A percentile compares a stretch with the other conserved stretches of the same genome.
Evolutionary conservation across 805 yeast species (phyloP).

Genomic region (Starmerella powellii): DNA sequence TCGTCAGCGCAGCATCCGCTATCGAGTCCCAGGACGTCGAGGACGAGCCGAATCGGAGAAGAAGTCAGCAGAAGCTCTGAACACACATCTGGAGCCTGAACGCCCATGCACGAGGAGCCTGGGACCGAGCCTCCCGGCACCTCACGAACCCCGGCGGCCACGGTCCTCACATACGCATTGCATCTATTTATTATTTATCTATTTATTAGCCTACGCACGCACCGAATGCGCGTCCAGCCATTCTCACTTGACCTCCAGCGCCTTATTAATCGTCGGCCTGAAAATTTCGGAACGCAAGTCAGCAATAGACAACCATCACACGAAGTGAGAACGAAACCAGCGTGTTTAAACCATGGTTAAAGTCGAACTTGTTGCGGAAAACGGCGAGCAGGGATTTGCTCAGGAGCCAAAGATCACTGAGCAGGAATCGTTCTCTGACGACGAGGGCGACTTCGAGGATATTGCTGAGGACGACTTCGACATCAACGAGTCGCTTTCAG

Average conservation of each 20-base stretch:
- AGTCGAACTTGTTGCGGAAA: slow-evolving; percentile 61
- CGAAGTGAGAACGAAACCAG: not conserved
- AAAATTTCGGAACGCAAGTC: not conserved
- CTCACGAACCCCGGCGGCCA: too few relatives aligned
- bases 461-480: slow-evolving; percentile 52
- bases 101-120: too few relatives aligned
- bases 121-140: too few relatives aligned
- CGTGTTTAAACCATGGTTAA: slow-evolving; percentile 45
- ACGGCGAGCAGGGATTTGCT: slow-evolving; percentile 28
- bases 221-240: too few relatives aligned
- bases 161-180: too few relatives aligned
- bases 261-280: not conserved
- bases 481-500: slow-evolving; percentile 70
- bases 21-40: not conserved
- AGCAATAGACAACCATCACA: not conserved
- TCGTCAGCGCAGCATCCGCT: not conserved
- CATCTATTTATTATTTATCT: not conserved
- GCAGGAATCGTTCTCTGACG: slow-evolving; percentile 27
- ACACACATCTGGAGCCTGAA: too few relatives aligned
- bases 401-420: slow-evolving; percentile 34
- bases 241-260: not conserved
- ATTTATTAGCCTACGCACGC: too few relatives aligned
- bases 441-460: slow-evolving; percentile 36
- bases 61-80: slow-evolving; percentile 8
- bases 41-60: not conserved